Evolutionary conservation across 768 basidiomycete genomes (phyloP), one percentile per base, ranked within the genome.

Genomic region (Coprinopsis sp.): DNA sequence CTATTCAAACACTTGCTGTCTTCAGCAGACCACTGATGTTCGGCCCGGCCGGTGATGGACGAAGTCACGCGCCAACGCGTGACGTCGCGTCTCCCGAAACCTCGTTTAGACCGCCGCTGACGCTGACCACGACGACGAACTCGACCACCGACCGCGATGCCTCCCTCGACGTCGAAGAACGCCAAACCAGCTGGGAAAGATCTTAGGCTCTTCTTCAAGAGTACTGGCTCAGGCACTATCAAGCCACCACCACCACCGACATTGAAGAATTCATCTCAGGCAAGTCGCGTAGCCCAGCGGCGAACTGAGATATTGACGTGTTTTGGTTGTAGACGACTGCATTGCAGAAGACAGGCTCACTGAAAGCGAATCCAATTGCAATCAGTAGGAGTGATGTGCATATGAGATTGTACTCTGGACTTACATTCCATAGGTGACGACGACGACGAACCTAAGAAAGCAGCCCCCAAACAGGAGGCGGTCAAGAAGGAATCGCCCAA

Each of bases 161-260:
- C n/a, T 6, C 40, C 40, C 5, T 6, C 27, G 27, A n/a, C 40
- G 28, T 39, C 38, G 10, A 63, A 47, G 44, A 51, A 21, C 1
- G 39, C 42, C 7, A 65, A 67, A 37, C 22, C 54, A 4, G 55
- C 52, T 1, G 69, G 67, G 12, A 68, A 64, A 40, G 70, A 71
- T 46, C 64, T 73, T 3, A 55, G 71, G 12, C 53, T 65, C 29
- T 73, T 73, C 53, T 73, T 73, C 40, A 42, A 42, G 27, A 42
- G 40, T 28, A 36, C 14, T 19, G 24, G 27, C 39, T 18, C 36
- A 31, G 44, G 46, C 27, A 6, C 28, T 39, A 16, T 40, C 30
- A 30, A 24, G 31, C 39, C 31, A 18, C 30, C n/a, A 13, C 18
- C 38, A 29, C 10, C 5, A 6, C 4, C 18, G n/a, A n/a, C n/a